Evolutionary conservation across 805 yeast species (phyloP).

Genomic region (Suhomyces sp.): DNA sequence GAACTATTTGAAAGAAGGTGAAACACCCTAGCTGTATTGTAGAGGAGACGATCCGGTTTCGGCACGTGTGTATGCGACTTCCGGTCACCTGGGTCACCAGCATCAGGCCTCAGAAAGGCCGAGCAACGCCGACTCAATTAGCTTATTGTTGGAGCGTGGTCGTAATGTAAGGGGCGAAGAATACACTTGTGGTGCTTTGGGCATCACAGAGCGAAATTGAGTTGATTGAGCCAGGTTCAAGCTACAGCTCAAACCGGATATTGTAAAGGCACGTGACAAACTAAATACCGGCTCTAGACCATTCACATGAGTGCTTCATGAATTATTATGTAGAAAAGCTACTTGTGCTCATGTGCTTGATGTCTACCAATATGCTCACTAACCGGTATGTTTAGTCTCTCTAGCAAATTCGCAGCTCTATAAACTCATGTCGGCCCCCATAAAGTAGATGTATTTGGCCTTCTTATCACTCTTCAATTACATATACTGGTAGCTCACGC

Average conservation of each 20-base stretch:
- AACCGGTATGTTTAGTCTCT: too few species aligned
- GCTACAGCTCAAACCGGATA: neutral
- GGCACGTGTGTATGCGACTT: neutral
- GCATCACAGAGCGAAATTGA: neutral
- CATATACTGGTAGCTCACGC: too few species aligned
- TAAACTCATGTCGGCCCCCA: too few species aligned
- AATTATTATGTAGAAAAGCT: too few species aligned
- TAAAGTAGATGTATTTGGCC: too few species aligned
- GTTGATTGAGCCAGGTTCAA: neutral
- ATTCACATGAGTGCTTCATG: neutral
- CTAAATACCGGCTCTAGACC: neutral
- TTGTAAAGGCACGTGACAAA: neutral
- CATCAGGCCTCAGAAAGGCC: neutral
- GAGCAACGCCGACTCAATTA: neutral
- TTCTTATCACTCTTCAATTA: too few species aligned
- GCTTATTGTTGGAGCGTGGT: neutral
- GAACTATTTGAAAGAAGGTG: too few species aligned
- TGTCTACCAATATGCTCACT: too few species aligned
- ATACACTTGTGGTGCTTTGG: neutral
- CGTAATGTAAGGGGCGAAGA: too few species aligned
- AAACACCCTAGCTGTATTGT: too few species aligned
- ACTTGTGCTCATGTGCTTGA: too few species aligned
- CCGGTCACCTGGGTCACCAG: neutral
- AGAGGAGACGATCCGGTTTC: neutral
- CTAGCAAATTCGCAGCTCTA: too few species aligned